Evolutionary conservation across 202 grass and related monocot genomes (phyloP).

Genomic region (Hordeum pubiflorum): DNA sequence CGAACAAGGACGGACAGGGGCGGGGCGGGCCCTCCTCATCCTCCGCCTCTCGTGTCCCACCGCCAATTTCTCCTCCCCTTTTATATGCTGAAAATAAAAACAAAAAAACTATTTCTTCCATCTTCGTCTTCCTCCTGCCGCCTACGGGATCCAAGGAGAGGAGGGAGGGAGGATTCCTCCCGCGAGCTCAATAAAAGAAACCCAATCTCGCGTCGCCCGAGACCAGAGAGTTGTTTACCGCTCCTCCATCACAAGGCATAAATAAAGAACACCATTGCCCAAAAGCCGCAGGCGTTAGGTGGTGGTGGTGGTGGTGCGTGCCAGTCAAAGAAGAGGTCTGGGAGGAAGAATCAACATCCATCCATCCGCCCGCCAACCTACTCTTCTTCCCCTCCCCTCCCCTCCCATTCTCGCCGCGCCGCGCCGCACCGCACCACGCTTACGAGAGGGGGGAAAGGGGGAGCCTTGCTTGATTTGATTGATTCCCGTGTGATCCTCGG

Average conservation of each 20-base stretch:
- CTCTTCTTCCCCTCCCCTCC: not conserved
- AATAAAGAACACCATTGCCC: not conserved
- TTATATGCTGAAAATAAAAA: not conserved
- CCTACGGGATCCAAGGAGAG: not conserved
- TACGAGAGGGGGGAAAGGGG: not conserved
- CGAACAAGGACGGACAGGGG: not conserved
- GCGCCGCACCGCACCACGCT: not conserved
- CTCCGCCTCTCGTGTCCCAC: not conserved
- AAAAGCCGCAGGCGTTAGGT: conserved; percentile 19
- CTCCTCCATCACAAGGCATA: not conserved
- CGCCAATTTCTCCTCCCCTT: not conserved
- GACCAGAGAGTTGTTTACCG: not conserved
- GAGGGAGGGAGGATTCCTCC: not conserved
- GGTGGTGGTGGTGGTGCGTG: conserved; percentile 8
- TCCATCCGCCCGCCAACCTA: not conserved
- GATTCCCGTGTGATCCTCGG: not conserved
- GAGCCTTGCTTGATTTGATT: not conserved
- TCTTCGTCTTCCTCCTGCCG: conserved; percentile 13
- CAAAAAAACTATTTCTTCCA: not conserved
- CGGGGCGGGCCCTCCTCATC: not conserved
- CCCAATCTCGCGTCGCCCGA: not conserved
- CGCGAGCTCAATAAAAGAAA: not conserved
- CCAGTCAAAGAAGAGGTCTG: not conserved
- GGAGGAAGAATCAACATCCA: not conserved
- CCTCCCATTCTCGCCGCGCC: not conserved